Evolutionary conservation across 768 basidiomycete genomes (phyloP), one percentile per base, ranked within the genome.

Genomic region (Boletus rex-veris): DNA sequence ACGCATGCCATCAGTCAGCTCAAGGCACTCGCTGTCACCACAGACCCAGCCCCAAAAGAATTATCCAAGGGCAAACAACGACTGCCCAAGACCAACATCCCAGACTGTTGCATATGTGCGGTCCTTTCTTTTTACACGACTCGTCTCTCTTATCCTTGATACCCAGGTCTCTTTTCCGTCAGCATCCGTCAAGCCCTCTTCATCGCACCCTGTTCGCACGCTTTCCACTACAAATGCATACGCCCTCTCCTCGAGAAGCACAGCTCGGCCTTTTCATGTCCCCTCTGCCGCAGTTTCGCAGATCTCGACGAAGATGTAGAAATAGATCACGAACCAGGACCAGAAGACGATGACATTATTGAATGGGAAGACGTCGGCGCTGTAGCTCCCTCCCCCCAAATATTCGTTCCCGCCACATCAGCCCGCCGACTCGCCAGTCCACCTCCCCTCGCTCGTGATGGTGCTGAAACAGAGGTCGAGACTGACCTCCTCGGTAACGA

Each of bases 221-320:
- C 93, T 0, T 92, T 91, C 77, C 92, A 94, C 74, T 93, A 91
- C 82, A 98, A 98, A 72, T 98, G 96, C 70, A 94, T 99, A 55
- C 83, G 93, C 1, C 96, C 95, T 2, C 78, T 98, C 11, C 79
- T 98, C 40, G 82, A 90, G 60, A 73, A 80, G n/a, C 92, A 98
- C 71, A 85, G 94, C 62, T 92, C 95, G 0, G 89, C 90, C 7
- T 99, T 98, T 74, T 90, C 85, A 14, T 99, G 96, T 64, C 96
- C 96, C 0, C 81, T 99, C 7, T 99, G 96, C 70, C 80, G 96
- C 38, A 94, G 93, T 0, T 99, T 88, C 63, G 94, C 94, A 14
- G 88, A 98, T 68, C 81, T 99, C 16, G 94, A 98, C 45, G 93
- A 92, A 52, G 96, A 98, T 65, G 95, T 97, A 45, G 96, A 98